A percentile compares a stretch with the other conserved stretches of the same genome.
These are phyloP conservation scores for Verticillium longisporum DNA, from an alignment of 2,329 filamentous ascomycete genomes.

Conservation along the genomic window DNA sequence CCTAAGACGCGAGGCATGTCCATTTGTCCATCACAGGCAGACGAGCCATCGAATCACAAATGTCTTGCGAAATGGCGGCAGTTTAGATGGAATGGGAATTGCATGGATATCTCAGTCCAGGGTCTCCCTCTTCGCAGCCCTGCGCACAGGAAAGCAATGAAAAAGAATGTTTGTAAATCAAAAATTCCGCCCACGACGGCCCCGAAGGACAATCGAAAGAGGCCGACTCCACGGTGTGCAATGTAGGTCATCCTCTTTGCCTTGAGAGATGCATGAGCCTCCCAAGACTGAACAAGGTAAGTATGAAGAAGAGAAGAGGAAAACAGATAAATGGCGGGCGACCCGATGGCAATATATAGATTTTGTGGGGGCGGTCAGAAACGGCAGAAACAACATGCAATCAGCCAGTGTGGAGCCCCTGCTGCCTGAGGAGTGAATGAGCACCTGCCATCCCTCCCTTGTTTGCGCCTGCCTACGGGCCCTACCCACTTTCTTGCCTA, in stretches of 20 bases:
- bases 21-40: no score
- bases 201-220: slow-evolving; percentile 44
- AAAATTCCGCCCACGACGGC: slow-evolving; percentile 45
- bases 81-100: no score
- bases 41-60: no score
- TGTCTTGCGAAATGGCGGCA: no score
- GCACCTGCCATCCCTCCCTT: no score
- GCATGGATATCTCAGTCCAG: no score
- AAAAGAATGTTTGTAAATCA: slow-evolving; percentile 29
- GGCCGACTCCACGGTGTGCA: slow-evolving; percentile 44
- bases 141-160: slow-evolving; percentile 34
- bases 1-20: no score
- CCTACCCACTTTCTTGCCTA: background rate
- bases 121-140: slow-evolving; percentile 34
- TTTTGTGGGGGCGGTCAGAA: background rate
- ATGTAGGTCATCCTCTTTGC: slow-evolving; percentile 42
- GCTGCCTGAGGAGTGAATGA: background rate
- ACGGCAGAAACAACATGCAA: background rate
- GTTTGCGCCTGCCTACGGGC: no score
- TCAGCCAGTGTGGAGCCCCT: background rate
- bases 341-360: background rate
- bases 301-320: slow-evolving; percentile 29
- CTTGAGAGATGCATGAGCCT: slow-evolving; percentile 35
- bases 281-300: slow-evolving; percentile 39
- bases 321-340: background rate